Evolutionary conservation across 2,329 filamentous ascomycete genomes (phyloP).

Genomic region (Fusarium tupiense): DNA sequence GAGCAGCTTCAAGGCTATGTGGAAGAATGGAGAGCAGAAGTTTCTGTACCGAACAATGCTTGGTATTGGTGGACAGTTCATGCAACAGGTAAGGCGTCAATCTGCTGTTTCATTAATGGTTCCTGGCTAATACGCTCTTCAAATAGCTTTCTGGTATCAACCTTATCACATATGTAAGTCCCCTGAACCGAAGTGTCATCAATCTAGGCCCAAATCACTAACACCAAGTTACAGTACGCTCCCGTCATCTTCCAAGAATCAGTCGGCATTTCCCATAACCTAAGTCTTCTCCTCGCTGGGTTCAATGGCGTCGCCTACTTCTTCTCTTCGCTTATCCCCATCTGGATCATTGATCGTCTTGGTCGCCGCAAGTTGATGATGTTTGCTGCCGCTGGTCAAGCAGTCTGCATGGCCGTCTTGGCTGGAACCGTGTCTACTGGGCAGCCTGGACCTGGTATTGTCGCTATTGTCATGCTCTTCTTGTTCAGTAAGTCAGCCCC

Average conservation of each 20-base stretch:
- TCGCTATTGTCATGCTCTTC: constrained; percentile 57
- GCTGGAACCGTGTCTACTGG: constrained; percentile 55
- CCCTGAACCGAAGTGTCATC: background rate
- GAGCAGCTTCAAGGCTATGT: constrained; percentile 48
- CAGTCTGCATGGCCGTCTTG: constrained; percentile 57
- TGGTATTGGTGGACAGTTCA: constrained; percentile 56
- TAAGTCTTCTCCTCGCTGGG: constrained; percentile 63
- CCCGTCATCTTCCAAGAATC: constrained; percentile 57
- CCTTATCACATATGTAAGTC: constrained; percentile 45
- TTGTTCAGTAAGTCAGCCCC: constrained; percentile 44
- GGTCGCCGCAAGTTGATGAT: constrained; percentile 69
- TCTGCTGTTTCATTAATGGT: background rate
- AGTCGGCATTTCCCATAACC: constrained; percentile 53
- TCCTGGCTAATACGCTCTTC: background rate
- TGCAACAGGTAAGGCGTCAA: constrained; percentile 47
- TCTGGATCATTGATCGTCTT: constrained; percentile 52
- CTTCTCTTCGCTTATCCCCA: constrained; percentile 42
- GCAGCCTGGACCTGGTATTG: constrained; percentile 50
- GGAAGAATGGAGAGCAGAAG: constrained; percentile 55
- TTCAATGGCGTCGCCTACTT: constrained; percentile 57
- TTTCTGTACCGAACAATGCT: constrained; percentile 53
- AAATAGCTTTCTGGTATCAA: constrained; percentile 46
- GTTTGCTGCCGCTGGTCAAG: constrained; percentile 51
- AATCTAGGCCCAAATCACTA: background rate
- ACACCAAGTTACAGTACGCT: constrained; percentile 41